Evolutionary conservation across 1,139 yeast genomes (phyloP).

Genomic region (Candida glucosophila): DNA sequence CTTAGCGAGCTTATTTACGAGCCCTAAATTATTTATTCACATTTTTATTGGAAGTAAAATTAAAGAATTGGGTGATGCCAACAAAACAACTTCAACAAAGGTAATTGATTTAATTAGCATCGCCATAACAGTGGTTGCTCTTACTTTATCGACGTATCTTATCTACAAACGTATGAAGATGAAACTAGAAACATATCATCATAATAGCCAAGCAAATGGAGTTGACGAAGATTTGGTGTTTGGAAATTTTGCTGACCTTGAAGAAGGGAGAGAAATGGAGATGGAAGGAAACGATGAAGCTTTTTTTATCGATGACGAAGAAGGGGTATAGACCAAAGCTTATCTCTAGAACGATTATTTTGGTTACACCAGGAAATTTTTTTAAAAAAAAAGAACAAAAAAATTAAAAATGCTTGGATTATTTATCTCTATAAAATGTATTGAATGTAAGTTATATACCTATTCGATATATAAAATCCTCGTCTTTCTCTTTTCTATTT

Average conservation of each 20-base stretch:
- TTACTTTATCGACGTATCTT: conserved; percentile 58
- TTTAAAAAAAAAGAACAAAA: too few species aligned
- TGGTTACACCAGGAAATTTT: too few species aligned
- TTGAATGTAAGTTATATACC: background rate
- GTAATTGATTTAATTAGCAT: conserved; percentile 60
- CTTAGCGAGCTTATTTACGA: conserved; percentile 63
- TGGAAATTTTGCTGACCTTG: conserved; percentile 33
- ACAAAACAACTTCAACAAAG: conserved; percentile 43
- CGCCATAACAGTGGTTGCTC: conserved; percentile 45
- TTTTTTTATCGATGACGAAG: conserved; percentile 28
- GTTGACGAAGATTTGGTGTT: conserved; percentile 26
- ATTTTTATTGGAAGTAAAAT: conserved; percentile 75
- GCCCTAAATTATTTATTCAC: conserved; percentile 75
- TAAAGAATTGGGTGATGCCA: conserved; percentile 56
- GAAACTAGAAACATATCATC: conserved; percentile 26
- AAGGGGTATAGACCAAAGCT: conserved; percentile 7
- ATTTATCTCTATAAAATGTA: too few species aligned
- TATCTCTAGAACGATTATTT: too few species aligned
- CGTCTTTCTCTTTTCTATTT: conserved; percentile 38
- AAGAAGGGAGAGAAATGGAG: conserved; percentile 22
- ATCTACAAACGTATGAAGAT: conserved; percentile 56
- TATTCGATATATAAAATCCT: conserved; percentile 13
- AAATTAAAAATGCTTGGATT: too few species aligned
- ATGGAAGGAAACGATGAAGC: conserved; percentile 29
- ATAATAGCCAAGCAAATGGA: conserved; percentile 4